These are phyloP conservation scores for Gautieria morchelliformis DNA, from an alignment of 768 basidiomycete genomes.

Conservation along the genomic window DNA sequence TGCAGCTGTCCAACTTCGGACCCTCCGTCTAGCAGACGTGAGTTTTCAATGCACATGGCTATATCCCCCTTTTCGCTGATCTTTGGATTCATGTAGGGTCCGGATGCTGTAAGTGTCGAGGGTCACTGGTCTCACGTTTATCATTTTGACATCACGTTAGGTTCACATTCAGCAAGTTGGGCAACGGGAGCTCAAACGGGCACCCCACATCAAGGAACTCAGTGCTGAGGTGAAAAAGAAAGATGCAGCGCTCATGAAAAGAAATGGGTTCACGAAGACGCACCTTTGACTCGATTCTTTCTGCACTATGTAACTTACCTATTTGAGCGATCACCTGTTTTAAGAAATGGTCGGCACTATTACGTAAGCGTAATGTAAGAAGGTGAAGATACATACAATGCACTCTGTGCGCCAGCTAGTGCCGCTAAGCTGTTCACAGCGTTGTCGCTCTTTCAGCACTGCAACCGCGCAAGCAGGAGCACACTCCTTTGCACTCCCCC, in stretches of 20 bases:
- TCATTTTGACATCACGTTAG: slow-evolving; percentile 29
- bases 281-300: neutral
- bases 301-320: neutral
- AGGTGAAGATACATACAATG: neutral
- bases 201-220: slow-evolving; percentile 46
- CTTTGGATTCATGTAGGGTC: slow-evolving; percentile 39
- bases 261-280: slow-evolving; percentile 41
- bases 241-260: slow-evolving; percentile 50
- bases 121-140: neutral
- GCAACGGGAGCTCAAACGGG: slow-evolving; percentile 76
- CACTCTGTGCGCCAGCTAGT: neutral
- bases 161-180: slow-evolving; percentile 97
- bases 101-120: slow-evolving; percentile 52
- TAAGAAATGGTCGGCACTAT: neutral
- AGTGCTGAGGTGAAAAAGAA: slow-evolving; percentile 46
- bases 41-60: slow-evolving; percentile 18
- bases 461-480: neutral
- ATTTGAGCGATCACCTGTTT: neutral
- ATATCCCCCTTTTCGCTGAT: neutral
- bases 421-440: too few relatives aligned
- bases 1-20: slow-evolving; percentile 73
- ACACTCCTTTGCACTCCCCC: slow-evolving; percentile 28
- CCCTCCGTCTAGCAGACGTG: slow-evolving; percentile 82
- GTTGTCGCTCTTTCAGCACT: neutral
- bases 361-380: neutral